These are phyloP conservation scores for Solanum habrochaites DNA, from an alignment of 257 asterid species.

Conservation along the genomic window DNA sequence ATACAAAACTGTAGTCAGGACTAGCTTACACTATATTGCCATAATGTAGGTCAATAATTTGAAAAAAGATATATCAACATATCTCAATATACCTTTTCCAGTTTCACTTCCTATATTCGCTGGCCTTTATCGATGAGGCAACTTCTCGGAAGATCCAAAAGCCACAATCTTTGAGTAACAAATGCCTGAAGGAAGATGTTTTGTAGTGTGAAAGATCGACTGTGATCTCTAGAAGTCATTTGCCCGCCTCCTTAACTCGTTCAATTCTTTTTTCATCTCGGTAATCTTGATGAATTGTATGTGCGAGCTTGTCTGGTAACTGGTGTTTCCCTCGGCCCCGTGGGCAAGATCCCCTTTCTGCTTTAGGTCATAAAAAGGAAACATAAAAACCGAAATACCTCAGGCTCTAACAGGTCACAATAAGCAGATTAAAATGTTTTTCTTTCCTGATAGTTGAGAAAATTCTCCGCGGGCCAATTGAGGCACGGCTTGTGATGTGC, in stretches of 20 bases:
- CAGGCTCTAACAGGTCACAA: background rate
- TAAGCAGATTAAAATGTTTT: background rate
- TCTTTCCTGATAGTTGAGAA: background rate
- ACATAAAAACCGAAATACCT: background rate
- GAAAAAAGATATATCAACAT: background rate
- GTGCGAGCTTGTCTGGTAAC: conserved; percentile 30
- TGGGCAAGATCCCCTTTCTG: conserved; percentile 99
- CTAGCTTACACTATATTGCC: background rate
- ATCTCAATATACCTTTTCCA: background rate
- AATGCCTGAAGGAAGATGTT: background rate
- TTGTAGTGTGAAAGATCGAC: background rate
- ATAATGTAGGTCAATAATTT: background rate
- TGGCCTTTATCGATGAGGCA: background rate
- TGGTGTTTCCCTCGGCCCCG: conserved; percentile 68
- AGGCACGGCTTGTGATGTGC: background rate
- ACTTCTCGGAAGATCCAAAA: background rate
- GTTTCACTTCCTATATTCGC: background rate
- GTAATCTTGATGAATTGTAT: conserved; percentile 67
- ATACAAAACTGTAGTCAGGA: background rate
- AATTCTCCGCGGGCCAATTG: background rate
- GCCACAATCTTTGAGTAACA: background rate
- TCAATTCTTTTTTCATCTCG: conserved; percentile 85
- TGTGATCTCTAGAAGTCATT: conserved; percentile 38
- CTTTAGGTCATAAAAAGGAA: background rate
- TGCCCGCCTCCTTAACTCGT: conserved; percentile 68